Evolutionary conservation across 148 eudicot species (phyloP).

Genomic region (Camellia japonica): DNA sequence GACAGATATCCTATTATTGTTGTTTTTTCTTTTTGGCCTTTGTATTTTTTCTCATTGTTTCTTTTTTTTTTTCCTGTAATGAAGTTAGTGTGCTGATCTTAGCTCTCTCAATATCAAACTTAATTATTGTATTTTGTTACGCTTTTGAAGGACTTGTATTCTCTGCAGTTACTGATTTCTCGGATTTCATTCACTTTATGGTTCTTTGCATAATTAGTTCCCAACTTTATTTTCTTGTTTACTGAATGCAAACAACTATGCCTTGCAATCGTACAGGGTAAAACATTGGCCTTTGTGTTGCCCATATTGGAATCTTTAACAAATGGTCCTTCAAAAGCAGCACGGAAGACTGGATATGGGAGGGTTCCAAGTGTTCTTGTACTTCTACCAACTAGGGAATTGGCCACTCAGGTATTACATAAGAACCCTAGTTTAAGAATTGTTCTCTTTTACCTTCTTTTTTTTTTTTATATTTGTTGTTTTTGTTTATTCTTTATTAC

Average conservation of each 20-base stretch:
- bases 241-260: neutral
- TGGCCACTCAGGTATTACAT: constrained; percentile 73
- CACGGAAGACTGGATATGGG: constrained; percentile 69
- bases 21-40: neutral
- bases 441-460: neutral
- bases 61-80: too few species aligned
- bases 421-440: neutral
- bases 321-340: constrained; percentile 60
- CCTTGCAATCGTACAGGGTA: constrained; percentile 52
- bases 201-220: neutral
- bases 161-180: neutral
- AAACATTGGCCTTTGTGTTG: constrained; percentile 92
- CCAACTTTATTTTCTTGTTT: neutral
- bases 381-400: constrained; percentile 87
- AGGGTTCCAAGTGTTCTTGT: constrained; percentile 76
- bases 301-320: constrained; percentile 85
- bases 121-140: neutral
- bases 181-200: neutral
- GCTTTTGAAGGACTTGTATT: neutral
- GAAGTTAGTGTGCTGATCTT: neutral
- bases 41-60: neutral
- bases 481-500: neutral
- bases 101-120: neutral
- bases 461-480: neutral
- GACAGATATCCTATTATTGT: neutral